Percentiles rank a stretch among this genome's conserved stretches.
phyloP scores from a whole-genome alignment of 2,329 filamentous ascomycete genomes.

The Diaporthe citriasiana region DNA sequence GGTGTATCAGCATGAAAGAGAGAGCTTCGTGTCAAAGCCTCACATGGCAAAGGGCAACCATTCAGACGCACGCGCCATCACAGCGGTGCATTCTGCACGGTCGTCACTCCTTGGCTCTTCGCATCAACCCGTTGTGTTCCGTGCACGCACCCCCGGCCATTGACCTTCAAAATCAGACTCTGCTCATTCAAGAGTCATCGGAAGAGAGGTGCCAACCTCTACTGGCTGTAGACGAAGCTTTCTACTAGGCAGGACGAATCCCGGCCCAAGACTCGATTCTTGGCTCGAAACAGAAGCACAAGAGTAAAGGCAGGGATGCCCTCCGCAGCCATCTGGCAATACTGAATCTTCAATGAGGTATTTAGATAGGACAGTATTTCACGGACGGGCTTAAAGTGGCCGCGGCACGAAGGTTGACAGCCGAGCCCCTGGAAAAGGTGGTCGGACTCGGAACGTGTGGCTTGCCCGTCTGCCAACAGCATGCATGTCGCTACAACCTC shows the following conservation, averaged over 20 bases:
- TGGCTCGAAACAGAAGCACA: constrained; percentile 13
- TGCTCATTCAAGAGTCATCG: neutral
- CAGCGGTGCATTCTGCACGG: constrained; percentile 21
- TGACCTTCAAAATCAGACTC: neutral
- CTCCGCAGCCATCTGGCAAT: neutral
- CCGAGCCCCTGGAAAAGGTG: constrained; percentile 19
- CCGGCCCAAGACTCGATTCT: neutral
- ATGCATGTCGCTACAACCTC: constrained; percentile 24
- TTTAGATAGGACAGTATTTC: neutral
- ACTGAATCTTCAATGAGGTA: neutral
- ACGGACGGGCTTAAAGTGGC: neutral
- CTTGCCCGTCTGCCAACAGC: constrained; percentile 5
- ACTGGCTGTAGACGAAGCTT: constrained; percentile 3
- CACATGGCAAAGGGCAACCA: constrained; percentile 2
- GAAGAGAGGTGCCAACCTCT: neutral
- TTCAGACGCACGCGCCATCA: constrained; percentile 12
- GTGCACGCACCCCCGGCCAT: constrained; percentile 16
- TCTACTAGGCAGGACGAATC: neutral
- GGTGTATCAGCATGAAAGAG: constrained; percentile 4
- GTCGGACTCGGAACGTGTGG: constrained; percentile 17
- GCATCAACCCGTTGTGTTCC: constrained; percentile 25
- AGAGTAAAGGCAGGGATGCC: constrained; percentile 5
- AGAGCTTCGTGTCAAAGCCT: constrained; percentile 7
- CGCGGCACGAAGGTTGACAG: constrained; percentile 3
- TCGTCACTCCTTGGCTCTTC: constrained; percentile 8